Evolutionary conservation across 2,329 filamentous ascomycete species (phyloP), one percentile per base, ranked within the genome.

Genomic region (Didymella sp.): DNA sequence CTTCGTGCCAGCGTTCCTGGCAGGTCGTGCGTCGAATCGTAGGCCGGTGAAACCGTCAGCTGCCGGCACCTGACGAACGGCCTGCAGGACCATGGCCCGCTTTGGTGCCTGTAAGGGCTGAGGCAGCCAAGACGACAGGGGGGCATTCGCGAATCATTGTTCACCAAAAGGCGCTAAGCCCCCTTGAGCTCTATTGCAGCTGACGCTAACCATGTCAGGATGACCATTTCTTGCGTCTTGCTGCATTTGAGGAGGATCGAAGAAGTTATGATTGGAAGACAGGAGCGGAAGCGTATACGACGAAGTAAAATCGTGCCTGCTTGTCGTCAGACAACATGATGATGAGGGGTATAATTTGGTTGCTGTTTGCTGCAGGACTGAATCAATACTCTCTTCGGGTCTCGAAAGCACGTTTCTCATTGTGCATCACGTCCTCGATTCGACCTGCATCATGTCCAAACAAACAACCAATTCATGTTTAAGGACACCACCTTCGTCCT

Each of bases 41-140:
- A 37, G n/a, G 42, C 42, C 47, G 25, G 42, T 42, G 47, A 47
- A 47, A 41, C 53, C 37, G 54, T 51, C 48, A 57, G 48, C 35
- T 37, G 35, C 37, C 37, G 37, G 30, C 54, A 51, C 54, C 42
- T 51, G 54, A 57, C 43, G 30, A 45, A 37, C n/a, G 25, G 25
- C 37, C 33, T 49, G 46, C 38, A 47, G 44, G 44, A 28, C 31
- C 12, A 27, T 13, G 43, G 13, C 43, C 47, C 43, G 25, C 54
- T 57, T 43, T 19, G 11, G 13, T 46, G 35, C 17, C 40, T 51
- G 46, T 40, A 56, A 50, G 51, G 38, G 31, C 27, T 41, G 21
- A 30, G 22, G 28, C 31, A 53, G 43, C 28, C 28, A 15, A 48
- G 37, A 11, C 9, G 7, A 22, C 35, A 35, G 24, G 25, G 22